Evolutionary conservation across 2,329 filamentous ascomycete genomes (phyloP).

Genomic region (Beauveria brongniartii): DNA sequence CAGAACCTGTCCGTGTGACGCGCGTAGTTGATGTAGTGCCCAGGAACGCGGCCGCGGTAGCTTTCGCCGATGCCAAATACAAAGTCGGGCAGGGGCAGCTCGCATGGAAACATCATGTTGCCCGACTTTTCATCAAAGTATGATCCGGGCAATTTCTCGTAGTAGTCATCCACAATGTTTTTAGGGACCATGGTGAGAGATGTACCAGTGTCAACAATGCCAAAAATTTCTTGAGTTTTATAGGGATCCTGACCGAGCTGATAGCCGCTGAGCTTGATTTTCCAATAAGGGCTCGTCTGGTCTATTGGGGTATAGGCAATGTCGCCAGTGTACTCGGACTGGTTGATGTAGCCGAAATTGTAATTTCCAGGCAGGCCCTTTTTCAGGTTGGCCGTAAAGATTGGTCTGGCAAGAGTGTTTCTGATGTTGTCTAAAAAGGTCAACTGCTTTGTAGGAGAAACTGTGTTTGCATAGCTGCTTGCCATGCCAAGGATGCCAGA

Average conservation of each 20-base stretch:
- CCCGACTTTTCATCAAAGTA: conserved; percentile 35
- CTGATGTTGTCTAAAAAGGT: conserved; percentile 31
- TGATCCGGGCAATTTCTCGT: conserved; percentile 46
- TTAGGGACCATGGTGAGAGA: conserved; percentile 54
- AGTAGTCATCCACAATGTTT: conserved; percentile 49
- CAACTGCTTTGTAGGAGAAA: conserved; percentile 22
- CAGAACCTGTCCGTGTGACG: conserved; percentile 20
- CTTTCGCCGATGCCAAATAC: conserved; percentile 23
- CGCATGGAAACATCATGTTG: conserved; percentile 53
- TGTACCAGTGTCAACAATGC: conserved; percentile 65
- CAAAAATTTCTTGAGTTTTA: conserved; percentile 29
- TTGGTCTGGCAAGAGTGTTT: conserved; percentile 19
- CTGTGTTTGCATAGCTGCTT: conserved; percentile 25
- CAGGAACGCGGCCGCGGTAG: conserved; percentile 28
- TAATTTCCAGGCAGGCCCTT: conserved; percentile 27
- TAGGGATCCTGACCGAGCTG: conserved; percentile 33
- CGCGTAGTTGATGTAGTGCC: conserved; percentile 31
- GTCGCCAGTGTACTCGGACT: conserved; percentile 44
- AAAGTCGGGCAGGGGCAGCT: conserved; percentile 37
- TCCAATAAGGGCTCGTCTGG: conserved; percentile 51
- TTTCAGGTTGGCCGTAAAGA: conserved; percentile 30
- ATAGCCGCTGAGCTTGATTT: conserved; percentile 49
- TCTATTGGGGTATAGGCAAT: conserved; percentile 49
- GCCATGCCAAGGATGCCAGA: conserved; percentile 30
- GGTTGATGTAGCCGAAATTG: conserved; percentile 44